Evolutionary conservation across 1,284 basidiomycete genomes (phyloP).

Genomic region (Singerocomus rubriflavus): DNA sequence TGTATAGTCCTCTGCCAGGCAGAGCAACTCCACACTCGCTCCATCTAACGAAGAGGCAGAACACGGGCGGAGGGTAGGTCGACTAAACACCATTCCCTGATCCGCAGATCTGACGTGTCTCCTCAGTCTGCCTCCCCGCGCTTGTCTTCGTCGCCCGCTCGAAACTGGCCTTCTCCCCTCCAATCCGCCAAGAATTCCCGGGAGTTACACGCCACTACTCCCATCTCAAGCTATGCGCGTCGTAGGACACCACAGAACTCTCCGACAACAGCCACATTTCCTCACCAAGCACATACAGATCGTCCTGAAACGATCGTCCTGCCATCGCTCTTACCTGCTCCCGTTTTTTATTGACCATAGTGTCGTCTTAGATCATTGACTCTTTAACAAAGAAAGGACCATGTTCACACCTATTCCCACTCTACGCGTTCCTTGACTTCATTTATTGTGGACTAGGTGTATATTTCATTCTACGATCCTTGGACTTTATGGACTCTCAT

Average conservation of each 20-base stretch:
- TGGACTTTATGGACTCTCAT: constrained; percentile 25
- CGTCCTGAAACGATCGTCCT: constrained; percentile 38
- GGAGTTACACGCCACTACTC: constrained; percentile 49
- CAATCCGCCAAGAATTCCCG: constrained; percentile 29
- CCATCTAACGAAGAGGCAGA: constrained; percentile 27
- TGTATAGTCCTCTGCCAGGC: constrained; percentile 24
- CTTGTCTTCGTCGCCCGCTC: constrained; percentile 41
- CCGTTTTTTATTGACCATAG: constrained; percentile 25
- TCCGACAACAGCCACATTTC: constrained; percentile 63
- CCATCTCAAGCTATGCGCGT: constrained; percentile 74
- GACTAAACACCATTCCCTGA: constrained; percentile 11
- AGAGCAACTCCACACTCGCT: constrained; percentile 18
- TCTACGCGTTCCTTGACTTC: constrained; percentile 15
- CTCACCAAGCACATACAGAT: constrained; percentile 34
- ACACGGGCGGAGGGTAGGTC: constrained; percentile 23
- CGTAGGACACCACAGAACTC: constrained; percentile 72
- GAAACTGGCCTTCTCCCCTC: constrained; percentile 29
- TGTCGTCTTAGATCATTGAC: not conserved
- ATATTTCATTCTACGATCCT: constrained; percentile 16
- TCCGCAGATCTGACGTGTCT: constrained; percentile 13
- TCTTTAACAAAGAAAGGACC: not conserved
- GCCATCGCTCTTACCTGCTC: constrained; percentile 22
- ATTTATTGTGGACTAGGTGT: constrained; percentile 20
- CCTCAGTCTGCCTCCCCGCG: constrained; percentile 45
- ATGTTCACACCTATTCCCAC: constrained; percentile 1